Base-by-base conservation (phyloP, 2,329 filamentous ascomycete genomes). In the Epichloe scottii region DNA sequence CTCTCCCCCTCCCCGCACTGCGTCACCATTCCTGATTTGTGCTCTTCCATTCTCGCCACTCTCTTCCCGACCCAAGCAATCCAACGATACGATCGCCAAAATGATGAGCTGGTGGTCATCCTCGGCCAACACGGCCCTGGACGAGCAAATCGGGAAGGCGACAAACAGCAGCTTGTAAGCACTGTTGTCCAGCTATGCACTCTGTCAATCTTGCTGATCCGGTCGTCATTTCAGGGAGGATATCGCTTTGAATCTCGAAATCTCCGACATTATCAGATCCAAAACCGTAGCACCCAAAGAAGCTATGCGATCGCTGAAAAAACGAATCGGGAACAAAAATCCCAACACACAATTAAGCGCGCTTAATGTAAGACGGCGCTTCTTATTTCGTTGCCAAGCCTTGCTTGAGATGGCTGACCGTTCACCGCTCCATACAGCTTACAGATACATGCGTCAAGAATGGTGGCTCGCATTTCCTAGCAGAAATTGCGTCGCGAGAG, bases 361-460 rank as follows among this genome's bases (percentile, higher is more conserved):
- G n/a, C 72, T 98, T 51, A 94, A 93, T 68, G 89, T 93, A 76
- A 53, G 72, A 55, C 23, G 37, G 34, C 21, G 14, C 35, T 19
- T 17, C 19, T 11, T 23, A 10, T 21, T 5, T 21, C 38, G 3
- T 42, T 12, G 12, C 8, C 17, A 17, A 37, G 15, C 19, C 15
- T 19, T 23, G 33, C 30, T 35, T 14, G 35, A 19, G 15, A 21
- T 43, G 33, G 14, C 47, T 49, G 33, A 49, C 47, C 26, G 15
- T 19, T 19, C 8, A 30, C 19, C 39, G 10, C 30, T 37, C 33
- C n/a, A 14, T 10, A 38, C 80, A 81, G 89, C 84, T 98, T 62
- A 95, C 90, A 57, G 93, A 98, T 71, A 97, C 93, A 1, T 98
- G 93, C 66, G 89, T 97, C 55, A 98, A 98, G 73, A 98, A 98